phyloP scores from a whole-genome alignment of 2,329 filamentous ascomycete species.

The Decorospora gaudefroyi region DNA sequence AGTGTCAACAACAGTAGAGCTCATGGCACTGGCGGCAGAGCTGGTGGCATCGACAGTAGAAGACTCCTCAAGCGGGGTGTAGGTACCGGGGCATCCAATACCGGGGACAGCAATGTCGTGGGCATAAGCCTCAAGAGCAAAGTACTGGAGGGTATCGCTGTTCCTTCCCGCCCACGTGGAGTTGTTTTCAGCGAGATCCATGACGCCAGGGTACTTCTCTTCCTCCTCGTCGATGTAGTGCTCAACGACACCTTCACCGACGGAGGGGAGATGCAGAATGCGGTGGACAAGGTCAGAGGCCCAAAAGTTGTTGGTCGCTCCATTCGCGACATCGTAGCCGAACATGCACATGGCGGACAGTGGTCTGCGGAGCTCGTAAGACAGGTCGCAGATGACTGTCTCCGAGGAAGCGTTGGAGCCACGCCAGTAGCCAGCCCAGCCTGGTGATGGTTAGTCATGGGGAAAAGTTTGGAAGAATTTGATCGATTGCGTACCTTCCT shows the following conservation, averaged over 20 bases:
- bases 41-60: constrained; percentile 12
- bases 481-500: constrained; percentile 29
- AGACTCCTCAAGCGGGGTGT: constrained; percentile 12
- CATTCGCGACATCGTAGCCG: constrained; percentile 65
- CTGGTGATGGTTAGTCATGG: constrained; percentile 45
- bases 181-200: constrained; percentile 59
- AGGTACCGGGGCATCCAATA: constrained; percentile 61
- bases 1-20: constrained; percentile 4
- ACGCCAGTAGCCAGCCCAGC: constrained; percentile 70
- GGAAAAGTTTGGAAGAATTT: not conserved
- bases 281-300: constrained; percentile 70
- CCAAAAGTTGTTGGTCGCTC: constrained; percentile 65
- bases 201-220: constrained; percentile 60
- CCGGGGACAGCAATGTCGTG: constrained; percentile 67
- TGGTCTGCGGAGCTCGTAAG: constrained; percentile 61
- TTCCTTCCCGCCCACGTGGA: constrained; percentile 59
- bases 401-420: constrained; percentile 66
- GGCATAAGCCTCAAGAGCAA: constrained; percentile 69
- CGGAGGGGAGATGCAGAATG: constrained; percentile 64
- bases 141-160: constrained; percentile 68
- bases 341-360: constrained; percentile 64
- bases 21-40: too few relatives aligned
- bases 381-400: constrained; percentile 70
- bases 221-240: constrained; percentile 65
- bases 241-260: constrained; percentile 64